Percentiles rank a stretch among this genome's conserved stretches.
Conservation (phyloP, 75 land plant genomes). For the Picea glauca region DNA sequence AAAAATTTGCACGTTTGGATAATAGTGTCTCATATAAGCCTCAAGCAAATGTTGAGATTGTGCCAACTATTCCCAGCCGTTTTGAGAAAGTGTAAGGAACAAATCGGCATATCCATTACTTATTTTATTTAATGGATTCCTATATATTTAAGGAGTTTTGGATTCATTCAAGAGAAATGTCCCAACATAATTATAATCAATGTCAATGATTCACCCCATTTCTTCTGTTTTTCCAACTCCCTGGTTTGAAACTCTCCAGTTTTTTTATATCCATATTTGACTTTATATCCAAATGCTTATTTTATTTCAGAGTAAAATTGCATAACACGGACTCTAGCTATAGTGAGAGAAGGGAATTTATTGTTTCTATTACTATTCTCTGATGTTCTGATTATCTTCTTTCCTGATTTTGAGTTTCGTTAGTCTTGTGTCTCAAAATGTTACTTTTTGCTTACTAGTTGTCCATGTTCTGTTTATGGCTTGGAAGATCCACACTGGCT, state of each 20-base stretch:
- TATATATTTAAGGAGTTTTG: neutral
- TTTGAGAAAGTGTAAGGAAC: conserved; percentile 12
- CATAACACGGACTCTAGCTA: too few relatives aligned
- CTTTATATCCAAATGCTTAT: too few relatives aligned
- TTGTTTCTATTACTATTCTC: too few relatives aligned
- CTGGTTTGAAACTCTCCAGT: neutral
- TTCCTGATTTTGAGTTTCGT: too few relatives aligned
- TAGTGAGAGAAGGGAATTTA: too few relatives aligned
- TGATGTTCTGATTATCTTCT: too few relatives aligned
- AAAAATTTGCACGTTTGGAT: conserved; percentile 9
- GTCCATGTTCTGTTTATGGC: too few relatives aligned
- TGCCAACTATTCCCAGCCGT: neutral
- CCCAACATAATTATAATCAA: neutral
- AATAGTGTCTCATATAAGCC: neutral
- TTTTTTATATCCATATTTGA: too few relatives aligned
- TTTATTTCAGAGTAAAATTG: too few relatives aligned
- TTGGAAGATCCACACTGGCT: too few relatives aligned
- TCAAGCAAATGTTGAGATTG: neutral
- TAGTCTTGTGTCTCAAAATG: too few relatives aligned
- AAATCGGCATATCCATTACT: neutral
- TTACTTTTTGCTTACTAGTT: too few relatives aligned
- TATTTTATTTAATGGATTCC: neutral
- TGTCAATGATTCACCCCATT: neutral
- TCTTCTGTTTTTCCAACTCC: neutral
- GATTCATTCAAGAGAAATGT: neutral